These are phyloP conservation scores for Thymus mandschuricus DNA, from an alignment of 257 asterid genomes.

Conservation along the genomic window DNA sequence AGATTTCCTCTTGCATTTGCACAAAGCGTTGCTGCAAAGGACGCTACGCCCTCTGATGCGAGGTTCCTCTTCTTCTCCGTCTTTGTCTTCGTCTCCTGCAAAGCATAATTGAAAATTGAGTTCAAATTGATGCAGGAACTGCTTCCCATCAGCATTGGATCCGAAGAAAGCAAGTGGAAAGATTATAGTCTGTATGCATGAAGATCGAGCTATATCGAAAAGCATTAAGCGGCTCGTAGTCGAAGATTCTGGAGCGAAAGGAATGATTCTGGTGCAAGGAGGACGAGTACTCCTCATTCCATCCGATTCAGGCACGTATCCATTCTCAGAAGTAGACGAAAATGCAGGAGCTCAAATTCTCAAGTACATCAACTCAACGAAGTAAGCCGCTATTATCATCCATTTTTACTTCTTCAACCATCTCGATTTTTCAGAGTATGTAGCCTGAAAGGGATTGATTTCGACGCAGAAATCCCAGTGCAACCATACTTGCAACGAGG, in stretches of 20 bases:
- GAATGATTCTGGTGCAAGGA: constrained; percentile 50
- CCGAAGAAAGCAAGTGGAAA: constrained; percentile 50
- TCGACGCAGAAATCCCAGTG: constrained; percentile 51
- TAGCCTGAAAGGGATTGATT: neutral
- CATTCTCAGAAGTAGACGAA: constrained; percentile 53
- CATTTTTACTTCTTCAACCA: neutral
- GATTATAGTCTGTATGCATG: constrained; percentile 57
- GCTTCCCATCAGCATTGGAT: constrained; percentile 63
- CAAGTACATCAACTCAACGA: constrained; percentile 55
- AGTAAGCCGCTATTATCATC: constrained; percentile 34
- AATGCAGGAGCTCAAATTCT: constrained; percentile 45
- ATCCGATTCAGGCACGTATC: constrained; percentile 56
- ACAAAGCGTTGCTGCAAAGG: constrained; percentile 42
- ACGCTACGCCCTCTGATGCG: constrained; percentile 51
- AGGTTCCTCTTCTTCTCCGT: constrained; percentile 27
- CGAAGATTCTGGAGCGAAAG: constrained; percentile 55
- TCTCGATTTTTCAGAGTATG: neutral
- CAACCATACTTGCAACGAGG: constrained; percentile 54
- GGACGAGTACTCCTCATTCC: constrained; percentile 32
- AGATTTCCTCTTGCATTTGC: constrained; percentile 55
- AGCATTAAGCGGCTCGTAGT: constrained; percentile 48
- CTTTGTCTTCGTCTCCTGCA: too few relatives aligned
- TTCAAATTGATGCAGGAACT: constrained; percentile 42
- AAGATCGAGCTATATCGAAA: constrained; percentile 40
- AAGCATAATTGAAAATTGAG: too few relatives aligned